phyloP scores from a whole-genome alignment of 139 green algal genomes.

The Chlamydomonas sphaeroides region DNA sequence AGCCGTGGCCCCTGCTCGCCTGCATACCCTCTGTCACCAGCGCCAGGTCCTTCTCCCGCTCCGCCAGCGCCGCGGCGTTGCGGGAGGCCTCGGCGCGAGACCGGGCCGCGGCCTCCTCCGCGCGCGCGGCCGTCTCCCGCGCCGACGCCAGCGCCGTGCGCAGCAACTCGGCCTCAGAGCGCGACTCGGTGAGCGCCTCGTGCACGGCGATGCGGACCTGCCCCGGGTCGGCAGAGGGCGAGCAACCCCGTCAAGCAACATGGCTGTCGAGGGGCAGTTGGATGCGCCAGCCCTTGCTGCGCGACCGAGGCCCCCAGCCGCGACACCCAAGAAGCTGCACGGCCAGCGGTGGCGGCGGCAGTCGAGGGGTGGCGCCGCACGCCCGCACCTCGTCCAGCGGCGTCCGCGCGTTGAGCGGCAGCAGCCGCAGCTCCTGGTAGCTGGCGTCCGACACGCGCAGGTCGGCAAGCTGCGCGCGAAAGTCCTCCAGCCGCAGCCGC shows the following conservation, averaged over 20 bases:
- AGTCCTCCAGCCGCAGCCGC: conserved; percentile 39
- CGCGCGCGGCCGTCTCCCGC: conserved; percentile 30
- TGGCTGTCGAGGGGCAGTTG: no score
- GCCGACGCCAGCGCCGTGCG: neutral
- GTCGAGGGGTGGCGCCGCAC: no score
- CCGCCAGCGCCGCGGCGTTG: conserved; percentile 39
- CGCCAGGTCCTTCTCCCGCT: conserved; percentile 55
- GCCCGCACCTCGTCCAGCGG: conserved; percentile 49
- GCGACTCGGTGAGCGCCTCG: conserved; percentile 29
- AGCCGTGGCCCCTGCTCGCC: neutral
- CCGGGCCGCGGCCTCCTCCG: conserved; percentile 42
- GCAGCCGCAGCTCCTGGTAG: conserved; percentile 50
- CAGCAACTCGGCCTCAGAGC: conserved; percentile 42
- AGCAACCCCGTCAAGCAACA: no score
- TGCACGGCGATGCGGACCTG: conserved; percentile 44
- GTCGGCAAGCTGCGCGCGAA: conserved; percentile 37
- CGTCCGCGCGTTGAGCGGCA: conserved; percentile 34
- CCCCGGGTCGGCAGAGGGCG: no score
- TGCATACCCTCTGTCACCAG: conserved; percentile 44
- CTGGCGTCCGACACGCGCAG: conserved; percentile 47
- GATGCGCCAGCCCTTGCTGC: no score
- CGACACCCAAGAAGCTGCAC: no score
- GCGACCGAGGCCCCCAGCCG: no score
- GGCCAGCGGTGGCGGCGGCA: no score
- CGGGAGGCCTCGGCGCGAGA: conserved; percentile 29